Base-by-base conservation (phyloP, 345 rosid species). In the Pugionium dolabratum region DNA sequence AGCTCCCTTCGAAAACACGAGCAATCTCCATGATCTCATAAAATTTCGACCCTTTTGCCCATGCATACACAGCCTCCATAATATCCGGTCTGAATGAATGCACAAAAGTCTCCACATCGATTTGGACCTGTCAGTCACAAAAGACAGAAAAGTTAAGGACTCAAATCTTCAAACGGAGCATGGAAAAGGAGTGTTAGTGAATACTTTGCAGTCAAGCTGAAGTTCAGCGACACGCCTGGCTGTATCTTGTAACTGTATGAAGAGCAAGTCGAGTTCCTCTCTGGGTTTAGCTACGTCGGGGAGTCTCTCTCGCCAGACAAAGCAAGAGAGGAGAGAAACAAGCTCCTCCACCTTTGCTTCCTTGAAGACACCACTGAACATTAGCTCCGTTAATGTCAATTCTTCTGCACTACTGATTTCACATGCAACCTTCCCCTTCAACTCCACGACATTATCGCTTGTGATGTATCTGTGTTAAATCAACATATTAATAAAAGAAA, bases 31-130 rank as follows among this genome's bases (percentile, higher is more conserved):
- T 91, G 53, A 95, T 86, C 76, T 91, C 96, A 6, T 85, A 91
- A 72, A 95, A 91, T 71, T 89, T 95, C 2, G 97, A 95, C 48
- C 99, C 97, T 71, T 78, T 89, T 7, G 99, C 97, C 99, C 99
- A 89, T 9, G 97, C 88, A 54, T 91, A 87, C 52, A 84, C 91
- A n/a, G 91, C 95, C 76, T 95, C 97, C 99, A 94, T 88, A 49
- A 91, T 83, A 80, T 91, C 97, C 1, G 93, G 89, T 67, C 96
- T 83, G 79, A 88, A 94, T 11, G 99, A 88, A 73, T 79, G 85
- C 57, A 84, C 95, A 70, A 84, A 85, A 70, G 73, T 75, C 79
- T 91, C 97, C 49, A 88, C 93, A 59, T 91, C 93, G 11, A 86
- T 87, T 77, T 88, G 82, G 10, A 94, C 95, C 99, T 94, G 81